A percentile compares a stretch with the other conserved stretches of the same genome.
These are phyloP conservation scores for Nitzschia putrida DNA, from an alignment of 108 stramenopile genomes.

Conservation along the genomic window DNA sequence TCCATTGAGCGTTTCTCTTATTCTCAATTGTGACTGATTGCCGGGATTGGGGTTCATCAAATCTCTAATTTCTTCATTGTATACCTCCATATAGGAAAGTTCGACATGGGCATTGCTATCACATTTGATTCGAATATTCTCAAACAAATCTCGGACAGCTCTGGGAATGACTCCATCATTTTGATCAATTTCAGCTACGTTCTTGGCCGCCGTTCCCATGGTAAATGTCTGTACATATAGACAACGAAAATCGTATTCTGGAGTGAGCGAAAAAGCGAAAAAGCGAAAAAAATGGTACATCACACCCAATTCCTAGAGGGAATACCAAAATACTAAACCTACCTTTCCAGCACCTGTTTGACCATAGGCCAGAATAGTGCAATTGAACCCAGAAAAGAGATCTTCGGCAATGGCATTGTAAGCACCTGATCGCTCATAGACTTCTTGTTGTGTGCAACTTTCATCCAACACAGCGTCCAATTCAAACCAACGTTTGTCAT, in stretches of 20 bases:
- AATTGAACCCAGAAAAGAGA: conserved; percentile 95
- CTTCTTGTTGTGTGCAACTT: conserved; percentile 74
- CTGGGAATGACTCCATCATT: conserved; percentile 93
- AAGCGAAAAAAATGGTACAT: neutral
- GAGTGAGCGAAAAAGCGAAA: neutral
- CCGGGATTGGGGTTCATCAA: conserved; percentile 48
- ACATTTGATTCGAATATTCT: conserved; percentile 57
- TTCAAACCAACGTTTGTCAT: conserved; percentile 70
- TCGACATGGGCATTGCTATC: conserved; percentile 90
- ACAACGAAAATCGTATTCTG: no score
- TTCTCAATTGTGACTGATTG: conserved; percentile 29
- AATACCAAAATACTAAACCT: neutral
- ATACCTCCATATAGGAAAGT: conserved; percentile 96
- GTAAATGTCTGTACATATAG: conserved; percentile 90
- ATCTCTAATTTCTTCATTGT: conserved; percentile 97
- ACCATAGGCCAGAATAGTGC: conserved; percentile 98
- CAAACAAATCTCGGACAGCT: conserved; percentile 90
- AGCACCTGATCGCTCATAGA: conserved; percentile 91
- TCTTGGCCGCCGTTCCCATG: conserved; percentile 84
- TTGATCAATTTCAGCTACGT: conserved; percentile 37
- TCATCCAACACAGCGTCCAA: conserved; percentile 94
- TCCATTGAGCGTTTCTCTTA: conserved; percentile 51
- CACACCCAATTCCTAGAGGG: neutral
- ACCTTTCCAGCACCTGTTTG: conserved; percentile 91
- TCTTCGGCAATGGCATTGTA: conserved; percentile 81